Evolutionary conservation across 2,329 filamentous ascomycete species (phyloP).

Genomic region (Bimuria novae-zelandiae): DNA sequence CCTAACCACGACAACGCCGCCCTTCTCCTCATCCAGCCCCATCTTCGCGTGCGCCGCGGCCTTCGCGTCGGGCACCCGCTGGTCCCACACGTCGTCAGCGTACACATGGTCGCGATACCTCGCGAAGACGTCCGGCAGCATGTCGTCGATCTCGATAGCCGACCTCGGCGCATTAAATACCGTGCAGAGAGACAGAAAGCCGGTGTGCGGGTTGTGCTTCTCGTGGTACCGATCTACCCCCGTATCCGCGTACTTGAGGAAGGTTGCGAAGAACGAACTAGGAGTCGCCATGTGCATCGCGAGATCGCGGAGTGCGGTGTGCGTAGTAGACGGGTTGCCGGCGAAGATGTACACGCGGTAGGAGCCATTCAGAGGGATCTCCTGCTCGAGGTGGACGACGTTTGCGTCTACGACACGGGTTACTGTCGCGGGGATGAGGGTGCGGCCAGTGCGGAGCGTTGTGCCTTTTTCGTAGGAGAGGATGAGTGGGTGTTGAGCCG

Average conservation of each 20-base stretch:
- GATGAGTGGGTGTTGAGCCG: constrained; percentile 71
- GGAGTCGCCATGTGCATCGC: constrained; percentile 66
- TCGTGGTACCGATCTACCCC: constrained; percentile 66
- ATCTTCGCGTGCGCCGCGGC: constrained; percentile 86
- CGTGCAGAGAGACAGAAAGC: constrained; percentile 79
- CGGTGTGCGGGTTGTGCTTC: constrained; percentile 80
- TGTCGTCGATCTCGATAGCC: constrained; percentile 71
- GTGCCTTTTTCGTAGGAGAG: constrained; percentile 59
- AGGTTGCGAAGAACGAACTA: constrained; percentile 73
- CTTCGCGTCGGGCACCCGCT: constrained; percentile 68
- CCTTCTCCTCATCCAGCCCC: constrained; percentile 73
- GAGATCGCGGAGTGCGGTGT: constrained; percentile 73
- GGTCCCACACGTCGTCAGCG: constrained; percentile 80
- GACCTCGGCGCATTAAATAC: constrained; percentile 71
- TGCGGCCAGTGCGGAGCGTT: constrained; percentile 72
- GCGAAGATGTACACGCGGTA: constrained; percentile 87
- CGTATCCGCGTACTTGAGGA: constrained; percentile 67
- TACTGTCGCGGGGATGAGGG: constrained; percentile 78
- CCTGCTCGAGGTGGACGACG: constrained; percentile 86
- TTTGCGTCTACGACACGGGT: constrained; percentile 89
- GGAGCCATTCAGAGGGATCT: constrained; percentile 84
- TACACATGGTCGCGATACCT: constrained; percentile 84
- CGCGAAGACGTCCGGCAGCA: constrained; percentile 71
- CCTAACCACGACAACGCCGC: constrained; percentile 80
- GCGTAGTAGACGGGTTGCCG: constrained; percentile 65